These are phyloP conservation scores for Stagonosporopsis cucurbitacearum DNA, from an alignment of 2,329 filamentous ascomycete genomes.

Conservation along the genomic window DNA sequence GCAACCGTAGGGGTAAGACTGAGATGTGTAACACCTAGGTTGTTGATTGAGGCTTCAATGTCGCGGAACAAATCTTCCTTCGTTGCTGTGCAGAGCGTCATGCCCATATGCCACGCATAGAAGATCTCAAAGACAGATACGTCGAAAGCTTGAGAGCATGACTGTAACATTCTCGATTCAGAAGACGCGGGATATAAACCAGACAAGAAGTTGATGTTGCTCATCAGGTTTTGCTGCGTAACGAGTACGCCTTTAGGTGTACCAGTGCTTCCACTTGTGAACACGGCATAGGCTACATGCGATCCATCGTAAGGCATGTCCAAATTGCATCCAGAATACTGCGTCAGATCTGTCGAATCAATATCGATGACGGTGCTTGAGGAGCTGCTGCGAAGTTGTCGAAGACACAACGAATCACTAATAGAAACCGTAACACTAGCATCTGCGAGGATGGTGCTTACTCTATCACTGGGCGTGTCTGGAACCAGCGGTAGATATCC, in stretches of 20 bases:
- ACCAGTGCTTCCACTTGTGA: constrained; percentile 84
- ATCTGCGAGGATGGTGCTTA: constrained; percentile 67
- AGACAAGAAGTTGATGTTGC: constrained; percentile 73
- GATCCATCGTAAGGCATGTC: constrained; percentile 51
- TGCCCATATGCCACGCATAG: constrained; percentile 78
- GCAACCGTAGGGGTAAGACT: constrained; percentile 88
- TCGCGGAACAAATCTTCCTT: constrained; percentile 79
- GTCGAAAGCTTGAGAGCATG: constrained; percentile 85
- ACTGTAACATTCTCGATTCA: constrained; percentile 73
- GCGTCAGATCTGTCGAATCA: constrained; percentile 36
- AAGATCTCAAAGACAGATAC: constrained; percentile 91
- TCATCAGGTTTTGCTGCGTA: constrained; percentile 76
- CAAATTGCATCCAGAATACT: constrained; percentile 48
- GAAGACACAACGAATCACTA: constrained; percentile 33
- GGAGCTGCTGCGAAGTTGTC: constrained; percentile 10
- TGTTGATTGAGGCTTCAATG: constrained; percentile 70
- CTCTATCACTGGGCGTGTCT: constrained; percentile 68
- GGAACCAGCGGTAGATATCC: constrained; percentile 82
- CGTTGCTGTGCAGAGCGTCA: constrained; percentile 76
- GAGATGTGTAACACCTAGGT: constrained; percentile 74
- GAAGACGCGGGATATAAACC: constrained; percentile 67
- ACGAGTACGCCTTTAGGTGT: constrained; percentile 79
- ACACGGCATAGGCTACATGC: constrained; percentile 76
- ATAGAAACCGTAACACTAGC: constrained; percentile 61
- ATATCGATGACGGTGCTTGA: constrained; percentile 36